Percentiles rank a stretch among this genome's conserved stretches.
phyloP scores from a whole-genome alignment of 805 yeast species.

The Cyberlindnera galapagoensis region DNA sequence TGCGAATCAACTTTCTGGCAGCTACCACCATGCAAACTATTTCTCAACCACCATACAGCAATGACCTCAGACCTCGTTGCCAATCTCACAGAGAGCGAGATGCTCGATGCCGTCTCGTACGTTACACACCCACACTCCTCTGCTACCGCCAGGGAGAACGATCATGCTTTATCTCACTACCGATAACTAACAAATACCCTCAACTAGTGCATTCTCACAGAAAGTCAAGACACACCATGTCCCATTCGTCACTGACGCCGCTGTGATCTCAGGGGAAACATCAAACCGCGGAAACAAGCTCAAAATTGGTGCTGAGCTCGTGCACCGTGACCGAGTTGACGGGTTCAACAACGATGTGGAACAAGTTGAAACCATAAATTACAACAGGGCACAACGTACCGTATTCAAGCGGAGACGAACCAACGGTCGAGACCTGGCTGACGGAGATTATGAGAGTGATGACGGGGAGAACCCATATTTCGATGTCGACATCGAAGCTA shows the following conservation, averaged over 20 bases:
- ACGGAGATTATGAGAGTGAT: slow-evolving; percentile 24
- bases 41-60: no score
- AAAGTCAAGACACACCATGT: slow-evolving; percentile 10
- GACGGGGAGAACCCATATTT: slow-evolving; percentile 38
- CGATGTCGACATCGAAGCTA: slow-evolving; percentile 45
- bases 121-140: slow-evolving; percentile 2
- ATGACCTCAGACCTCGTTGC: not conserved
- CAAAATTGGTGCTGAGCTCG: slow-evolving; percentile 40
- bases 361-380: slow-evolving; percentile 18
- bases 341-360: slow-evolving; percentile 26
- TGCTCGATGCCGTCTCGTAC: slow-evolving; percentile 9
- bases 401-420: slow-evolving; percentile 26
- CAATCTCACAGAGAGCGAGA: slow-evolving; percentile 9
- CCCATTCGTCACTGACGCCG: slow-evolving; percentile 7
- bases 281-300: slow-evolving; percentile 56
- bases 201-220: slow-evolving; percentile 10
- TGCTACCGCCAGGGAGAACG: not conserved
- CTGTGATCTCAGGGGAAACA: slow-evolving; percentile 26
- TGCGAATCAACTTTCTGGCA: no score
- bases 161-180: not conserved
- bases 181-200: not conserved
- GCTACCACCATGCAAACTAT: no score
- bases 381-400: slow-evolving; percentile 27
- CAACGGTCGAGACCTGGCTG: slow-evolving; percentile 13
- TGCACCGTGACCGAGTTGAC: slow-evolving; percentile 38